These are phyloP conservation scores for Salvia hispanica DNA, from an alignment of 257 asterid genomes.

Conservation along the genomic window DNA sequence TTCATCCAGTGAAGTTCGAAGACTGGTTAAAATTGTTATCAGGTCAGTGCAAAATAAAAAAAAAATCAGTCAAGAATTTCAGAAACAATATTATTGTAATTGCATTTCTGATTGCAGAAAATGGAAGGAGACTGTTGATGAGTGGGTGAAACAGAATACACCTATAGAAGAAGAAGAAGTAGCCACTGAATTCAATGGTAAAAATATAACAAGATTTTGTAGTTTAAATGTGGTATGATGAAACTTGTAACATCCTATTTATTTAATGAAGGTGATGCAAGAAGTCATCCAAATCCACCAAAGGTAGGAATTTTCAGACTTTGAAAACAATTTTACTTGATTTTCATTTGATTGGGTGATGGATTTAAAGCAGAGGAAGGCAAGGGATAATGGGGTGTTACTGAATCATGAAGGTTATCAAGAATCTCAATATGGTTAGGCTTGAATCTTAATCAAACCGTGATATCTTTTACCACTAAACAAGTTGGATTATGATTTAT, in stretches of 20 bases:
- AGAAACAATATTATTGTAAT: not conserved
- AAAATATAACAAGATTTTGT: not conserved
- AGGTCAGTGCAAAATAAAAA: conserved; percentile 33
- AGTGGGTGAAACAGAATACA: conserved; percentile 54
- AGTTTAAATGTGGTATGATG: not conserved
- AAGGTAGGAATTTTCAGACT: conserved; percentile 32
- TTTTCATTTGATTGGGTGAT: not conserved
- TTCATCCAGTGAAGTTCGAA: conserved; percentile 51
- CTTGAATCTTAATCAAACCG: not conserved
- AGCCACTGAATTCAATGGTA: conserved; percentile 37
- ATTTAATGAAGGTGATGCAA: conserved; percentile 5
- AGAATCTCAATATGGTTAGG: conserved; percentile 41
- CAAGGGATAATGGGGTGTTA: conserved; percentile 20
- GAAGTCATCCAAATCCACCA: conserved; percentile 26
- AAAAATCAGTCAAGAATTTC: too few species aligned
- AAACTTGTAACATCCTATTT: not conserved
- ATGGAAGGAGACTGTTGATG: conserved; percentile 61
- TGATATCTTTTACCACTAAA: too few species aligned
- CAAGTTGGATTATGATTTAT: not conserved
- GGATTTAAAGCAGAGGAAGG: conserved; percentile 29
- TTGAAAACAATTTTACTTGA: too few species aligned
- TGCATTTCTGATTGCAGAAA: conserved; percentile 37
- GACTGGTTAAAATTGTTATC: conserved; percentile 51
- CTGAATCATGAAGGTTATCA: conserved; percentile 16
- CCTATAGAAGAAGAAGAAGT: conserved; percentile 38